Percentiles rank a stretch among this genome's conserved stretches.
phyloP scores from a whole-genome alignment of 2,329 filamentous ascomycete genomes.

The Rhinocladiella similis region DNA sequence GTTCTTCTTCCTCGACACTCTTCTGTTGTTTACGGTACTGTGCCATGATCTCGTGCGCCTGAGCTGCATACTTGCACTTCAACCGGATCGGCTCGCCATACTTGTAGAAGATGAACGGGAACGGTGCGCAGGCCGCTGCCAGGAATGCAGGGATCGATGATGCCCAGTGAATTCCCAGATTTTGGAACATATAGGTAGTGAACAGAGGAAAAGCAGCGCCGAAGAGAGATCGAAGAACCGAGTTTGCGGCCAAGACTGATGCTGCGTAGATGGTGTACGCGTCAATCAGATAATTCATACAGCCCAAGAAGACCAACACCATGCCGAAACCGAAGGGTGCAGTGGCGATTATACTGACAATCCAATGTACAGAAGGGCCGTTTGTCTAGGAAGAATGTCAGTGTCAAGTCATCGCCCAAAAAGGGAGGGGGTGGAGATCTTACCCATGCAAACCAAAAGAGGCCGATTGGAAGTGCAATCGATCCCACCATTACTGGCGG shows the following conservation, averaged over 20 bases:
- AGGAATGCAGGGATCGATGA: slow-evolving; percentile 73
- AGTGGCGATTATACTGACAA: slow-evolving; percentile 44
- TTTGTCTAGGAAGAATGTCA: slow-evolving; percentile 44
- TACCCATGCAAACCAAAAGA: slow-evolving; percentile 67
- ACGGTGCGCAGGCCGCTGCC: slow-evolving; percentile 68
- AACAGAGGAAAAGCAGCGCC: slow-evolving; percentile 66
- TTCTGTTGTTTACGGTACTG: slow-evolving; percentile 17
- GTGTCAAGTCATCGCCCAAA: background rate
- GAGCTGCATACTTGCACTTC: slow-evolving; percentile 53
- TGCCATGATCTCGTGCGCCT: slow-evolving; percentile 32
- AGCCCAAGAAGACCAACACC: slow-evolving; percentile 42
- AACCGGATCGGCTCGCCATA: slow-evolving; percentile 65
- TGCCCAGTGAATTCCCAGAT: slow-evolving; percentile 74
- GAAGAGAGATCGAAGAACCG: slow-evolving; percentile 47
- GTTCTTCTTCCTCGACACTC: slow-evolving; percentile 9
- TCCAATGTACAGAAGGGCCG: slow-evolving; percentile 56
- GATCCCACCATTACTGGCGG: slow-evolving; percentile 59
- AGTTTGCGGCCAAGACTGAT: slow-evolving; percentile 40
- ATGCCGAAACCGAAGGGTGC: slow-evolving; percentile 45
- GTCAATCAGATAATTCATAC: slow-evolving; percentile 45
- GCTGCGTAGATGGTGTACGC: slow-evolving; percentile 46
- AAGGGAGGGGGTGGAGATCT: background rate
- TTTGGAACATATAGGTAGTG: slow-evolving; percentile 49
- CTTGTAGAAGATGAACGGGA: slow-evolving; percentile 74
- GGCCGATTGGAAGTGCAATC: slow-evolving; percentile 61